Base-by-base conservation (phyloP, 768 basidiomycete species). In the Flagelloscypha sp. region DNA sequence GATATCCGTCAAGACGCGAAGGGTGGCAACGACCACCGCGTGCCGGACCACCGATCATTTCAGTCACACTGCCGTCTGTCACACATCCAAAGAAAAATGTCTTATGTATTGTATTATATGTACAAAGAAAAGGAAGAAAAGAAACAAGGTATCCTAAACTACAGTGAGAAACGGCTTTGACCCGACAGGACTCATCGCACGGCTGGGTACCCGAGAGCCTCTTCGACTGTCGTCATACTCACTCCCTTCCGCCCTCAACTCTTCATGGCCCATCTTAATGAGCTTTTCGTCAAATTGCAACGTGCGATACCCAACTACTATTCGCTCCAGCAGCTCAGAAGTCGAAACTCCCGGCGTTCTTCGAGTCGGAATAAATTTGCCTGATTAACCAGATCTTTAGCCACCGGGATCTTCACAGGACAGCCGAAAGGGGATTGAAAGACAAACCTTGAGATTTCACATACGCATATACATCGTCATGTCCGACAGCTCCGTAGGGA, bases 281-380 rank as follows among this genome's bases (percentile, higher is more conserved):
- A 97, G 61, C 61, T 98, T 99, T 35, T 69, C 71, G 55, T 98
- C 94, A 54, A 94, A 92, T 41, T 82, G 76, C 12, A 86, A 70
- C 29, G 75, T 76, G 17, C 89, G 72, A 57, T 98, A 97, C 11
- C 84, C 80, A 11, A 73, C 69, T 12, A 98, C 86, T 50, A 98
- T 92, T 17, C 95, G 81, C 53, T 89, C 88, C 24, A 99, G 72
- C 13, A 98, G 70, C 24, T 86, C 83, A 0, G 92, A 94, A 0
- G 95, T 99, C 7, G 92, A 95, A 7, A 97, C 76, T 7, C 90
- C 89, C 0, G 89, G 89, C 4, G 95, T 98, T 35, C 94, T 82
- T 10, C 90, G 76, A 2, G 94, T 99, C 0, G 95, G 94, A 27
- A 98, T 67, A 57, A 99, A 98, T 64, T 84, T 84, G 30, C 94